Evolutionary conservation across 1,284 basidiomycete genomes (phyloP).

Genomic region (Trichosporon sp.): DNA sequence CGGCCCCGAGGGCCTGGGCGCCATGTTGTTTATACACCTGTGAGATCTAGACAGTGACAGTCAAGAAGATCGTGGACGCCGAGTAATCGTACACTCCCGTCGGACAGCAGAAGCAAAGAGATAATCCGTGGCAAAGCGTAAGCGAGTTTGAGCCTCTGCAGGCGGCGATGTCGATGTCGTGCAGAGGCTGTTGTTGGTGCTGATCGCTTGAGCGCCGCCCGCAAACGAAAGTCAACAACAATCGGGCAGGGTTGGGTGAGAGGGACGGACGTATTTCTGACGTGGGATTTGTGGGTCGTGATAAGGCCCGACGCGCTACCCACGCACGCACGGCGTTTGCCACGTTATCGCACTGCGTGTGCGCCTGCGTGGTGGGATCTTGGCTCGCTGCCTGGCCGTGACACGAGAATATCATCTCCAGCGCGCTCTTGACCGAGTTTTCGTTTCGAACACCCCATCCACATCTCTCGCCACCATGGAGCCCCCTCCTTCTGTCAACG

Average conservation of each 20-base stretch:
- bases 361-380: background rate
- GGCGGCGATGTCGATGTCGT: background rate
- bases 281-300: background rate
- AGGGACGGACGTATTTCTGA: background rate
- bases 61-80: background rate
- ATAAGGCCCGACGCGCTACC: background rate
- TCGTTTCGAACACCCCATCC: background rate
- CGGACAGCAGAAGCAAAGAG: background rate
- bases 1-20: slow-evolving; percentile 27
- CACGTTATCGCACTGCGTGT: slow-evolving; percentile 2
- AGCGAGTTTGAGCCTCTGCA: background rate
- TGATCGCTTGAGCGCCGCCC: background rate
- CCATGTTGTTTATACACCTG: slow-evolving; percentile 12
- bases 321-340: background rate
- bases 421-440: slow-evolving; percentile 1
- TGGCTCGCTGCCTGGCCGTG: background rate
- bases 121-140: background rate
- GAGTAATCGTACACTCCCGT: background rate
- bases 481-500: slow-evolving; percentile 1
- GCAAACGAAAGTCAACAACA: slow-evolving; percentile 1
- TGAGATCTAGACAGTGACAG: background rate
- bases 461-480: slow-evolving; percentile 3
- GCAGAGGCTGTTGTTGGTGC: slow-evolving; percentile 1
- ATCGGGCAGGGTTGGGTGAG: background rate
- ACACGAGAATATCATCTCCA: slow-evolving; percentile 2